A percentile compares a stretch with the other conserved stretches of the same genome.
These are phyloP conservation scores for Geum urbanum DNA, from an alignment of 306 rosid genomes.

Conservation along the genomic window DNA sequence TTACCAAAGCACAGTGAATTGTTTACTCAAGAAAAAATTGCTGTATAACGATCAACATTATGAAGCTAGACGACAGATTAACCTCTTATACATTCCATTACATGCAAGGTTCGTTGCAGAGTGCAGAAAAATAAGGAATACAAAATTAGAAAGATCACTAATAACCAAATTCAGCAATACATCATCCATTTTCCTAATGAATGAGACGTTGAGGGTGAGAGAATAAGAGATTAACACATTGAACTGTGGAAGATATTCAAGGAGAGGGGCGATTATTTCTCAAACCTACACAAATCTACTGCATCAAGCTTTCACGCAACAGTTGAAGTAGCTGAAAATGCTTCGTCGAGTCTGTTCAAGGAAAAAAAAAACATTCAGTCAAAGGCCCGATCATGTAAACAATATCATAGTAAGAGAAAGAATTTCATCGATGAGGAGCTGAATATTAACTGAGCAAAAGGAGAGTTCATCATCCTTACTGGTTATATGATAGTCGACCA, in stretches of 20 bases:
- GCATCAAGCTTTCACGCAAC: conserved; percentile 68
- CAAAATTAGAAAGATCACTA: conserved; percentile 7
- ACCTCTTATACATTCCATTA: not conserved
- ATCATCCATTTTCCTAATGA: not conserved
- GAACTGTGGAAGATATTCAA: not conserved
- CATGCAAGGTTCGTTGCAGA: not conserved
- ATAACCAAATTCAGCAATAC: conserved; percentile 10
- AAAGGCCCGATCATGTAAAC: not conserved
- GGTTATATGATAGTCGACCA: too few species aligned
- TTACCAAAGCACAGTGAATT: too few species aligned
- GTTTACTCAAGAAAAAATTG: too few species aligned
- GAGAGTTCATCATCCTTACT: not conserved
- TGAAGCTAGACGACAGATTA: not conserved
- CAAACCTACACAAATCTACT: not conserved
- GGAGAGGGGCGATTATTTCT: not conserved
- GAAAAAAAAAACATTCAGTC: not conserved
- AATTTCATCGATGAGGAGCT: not conserved
- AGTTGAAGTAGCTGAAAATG: conserved; percentile 84
- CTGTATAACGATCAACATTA: not conserved
- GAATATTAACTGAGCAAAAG: not conserved
- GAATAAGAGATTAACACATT: not conserved
- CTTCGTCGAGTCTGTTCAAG: conserved; percentile 57
- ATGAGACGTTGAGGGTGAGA: not conserved
- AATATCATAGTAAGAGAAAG: not conserved
- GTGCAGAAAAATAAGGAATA: not conserved